These are phyloP conservation scores for Cubamyces sp. DNA, from an alignment of 768 basidiomycete species.

Conservation along the genomic window DNA sequence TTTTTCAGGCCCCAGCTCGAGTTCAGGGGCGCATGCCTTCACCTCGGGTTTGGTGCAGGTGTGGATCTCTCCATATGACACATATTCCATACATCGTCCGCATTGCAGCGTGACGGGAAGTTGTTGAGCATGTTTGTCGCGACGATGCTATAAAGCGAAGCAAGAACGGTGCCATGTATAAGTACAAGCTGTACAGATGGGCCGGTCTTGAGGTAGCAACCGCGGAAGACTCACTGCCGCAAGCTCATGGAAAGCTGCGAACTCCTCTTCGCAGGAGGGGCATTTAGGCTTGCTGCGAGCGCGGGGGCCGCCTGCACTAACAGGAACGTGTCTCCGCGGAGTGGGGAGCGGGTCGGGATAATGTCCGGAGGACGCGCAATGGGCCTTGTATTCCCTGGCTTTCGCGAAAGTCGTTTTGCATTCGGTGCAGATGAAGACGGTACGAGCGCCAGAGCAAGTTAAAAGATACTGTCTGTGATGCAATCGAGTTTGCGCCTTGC, in stretches of 20 bases:
- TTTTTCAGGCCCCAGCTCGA: too few relatives aligned
- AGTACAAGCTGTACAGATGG: too few relatives aligned
- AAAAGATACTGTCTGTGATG: background rate
- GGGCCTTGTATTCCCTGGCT: background rate
- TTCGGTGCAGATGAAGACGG: conserved; percentile 7
- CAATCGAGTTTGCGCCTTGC: conserved; percentile 1
- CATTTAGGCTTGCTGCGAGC: background rate
- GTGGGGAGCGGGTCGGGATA: background rate
- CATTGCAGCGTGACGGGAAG: background rate
- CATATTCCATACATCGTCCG: background rate
- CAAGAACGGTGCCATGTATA: too few relatives aligned
- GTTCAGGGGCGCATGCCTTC: background rate
- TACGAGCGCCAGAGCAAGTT: background rate
- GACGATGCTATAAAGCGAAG: background rate
- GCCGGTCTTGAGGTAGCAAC: too few relatives aligned
- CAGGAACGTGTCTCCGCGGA: too few relatives aligned
- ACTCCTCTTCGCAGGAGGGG: background rate
- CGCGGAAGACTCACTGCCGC: background rate
- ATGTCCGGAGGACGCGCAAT: background rate
- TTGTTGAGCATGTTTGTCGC: background rate
- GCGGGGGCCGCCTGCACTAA: background rate
- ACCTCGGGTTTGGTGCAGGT: background rate
- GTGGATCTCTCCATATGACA: background rate
- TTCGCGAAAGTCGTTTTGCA: conserved; percentile 4
- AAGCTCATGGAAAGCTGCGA: background rate